phyloP scores from a whole-genome alignment of 164 flowering plant species.

The Cinnamomum micranthum region DNA sequence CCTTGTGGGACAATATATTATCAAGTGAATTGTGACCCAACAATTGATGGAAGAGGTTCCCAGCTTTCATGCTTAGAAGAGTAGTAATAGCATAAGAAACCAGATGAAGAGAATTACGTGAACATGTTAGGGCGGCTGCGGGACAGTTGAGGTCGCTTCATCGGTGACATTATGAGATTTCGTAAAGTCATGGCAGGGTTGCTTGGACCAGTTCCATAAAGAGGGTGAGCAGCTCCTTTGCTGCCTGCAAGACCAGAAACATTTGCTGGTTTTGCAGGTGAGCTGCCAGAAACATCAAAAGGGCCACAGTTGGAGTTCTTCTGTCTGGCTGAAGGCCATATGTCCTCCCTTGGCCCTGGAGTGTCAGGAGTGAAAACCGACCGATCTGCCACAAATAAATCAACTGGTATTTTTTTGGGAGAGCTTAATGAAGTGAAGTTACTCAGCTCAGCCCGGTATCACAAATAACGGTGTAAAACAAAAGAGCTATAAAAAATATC shows the following conservation, averaged over 20 bases:
- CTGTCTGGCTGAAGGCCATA: conserved; percentile 76
- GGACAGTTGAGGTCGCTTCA: conserved; percentile 89
- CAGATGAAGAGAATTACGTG: conserved; percentile 41
- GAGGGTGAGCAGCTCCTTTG: conserved; percentile 45
- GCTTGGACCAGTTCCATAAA: conserved; percentile 45
- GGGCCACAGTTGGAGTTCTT: conserved; percentile 68
- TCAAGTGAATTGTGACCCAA: not conserved
- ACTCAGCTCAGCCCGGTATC: conserved; percentile 10
- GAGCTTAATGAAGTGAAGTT: conserved; percentile 15
- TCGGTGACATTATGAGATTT: conserved; percentile 86
- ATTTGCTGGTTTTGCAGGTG: conserved; percentile 57
- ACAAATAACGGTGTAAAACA: not conserved
- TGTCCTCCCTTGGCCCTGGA: conserved; percentile 92
- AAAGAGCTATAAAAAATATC: not conserved
- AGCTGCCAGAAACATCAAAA: conserved; percentile 61
- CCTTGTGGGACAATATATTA: not conserved
- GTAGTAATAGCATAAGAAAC: not conserved
- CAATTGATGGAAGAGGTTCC: not conserved
- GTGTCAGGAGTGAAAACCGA: conserved; percentile 75
- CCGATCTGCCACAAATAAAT: conserved; percentile 86
- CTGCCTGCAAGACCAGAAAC: conserved; percentile 41
- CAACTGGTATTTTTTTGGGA: conserved; percentile 48
- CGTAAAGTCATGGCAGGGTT: conserved; percentile 81
- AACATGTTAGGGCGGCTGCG: conserved; percentile 68
- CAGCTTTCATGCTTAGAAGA: not conserved